Evolutionary conservation across 331 rosid species (phyloP), one percentile per base, ranked within the genome.

Genomic region (Phaseolus coccineus): DNA sequence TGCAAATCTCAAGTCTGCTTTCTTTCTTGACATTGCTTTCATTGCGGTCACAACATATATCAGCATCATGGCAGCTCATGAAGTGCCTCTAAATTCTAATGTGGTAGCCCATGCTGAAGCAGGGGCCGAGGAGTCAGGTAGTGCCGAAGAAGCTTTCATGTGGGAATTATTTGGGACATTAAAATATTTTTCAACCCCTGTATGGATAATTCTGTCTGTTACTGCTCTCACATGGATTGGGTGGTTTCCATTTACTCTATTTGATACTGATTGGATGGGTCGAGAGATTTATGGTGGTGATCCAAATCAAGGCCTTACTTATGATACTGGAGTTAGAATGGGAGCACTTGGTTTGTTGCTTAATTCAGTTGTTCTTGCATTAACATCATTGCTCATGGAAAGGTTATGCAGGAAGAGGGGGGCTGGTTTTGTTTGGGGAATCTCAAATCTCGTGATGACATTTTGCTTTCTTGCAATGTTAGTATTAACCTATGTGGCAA

Each of bases 191-290:
- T 31, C 97, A 15, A 77, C 84, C 35, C 80, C 92, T 59, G 65
- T 95, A 71, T 93, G 99, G 99, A 59, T 87, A 76, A 87, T 95
- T 75, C 83, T 95, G 28, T 77, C 90, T 71, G 98, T 95, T 81
- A 90, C 90, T 83, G 95, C 97, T 81, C 87, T 95, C 42, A 95
- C 92, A 68, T 93, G 99, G 99, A 84, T 87, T 70, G 99, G 98
- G 30, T 95, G 99, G 99, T 95, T 95, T 85, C 99, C 98, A 33
- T 92, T 94, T 84, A 76, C 79, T 81, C 97, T 92, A 25, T 94
- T 91, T 76, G 97, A 94, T 87, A 94, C 98, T 71, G 98, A 92
- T 75, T 94, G 98, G 98, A 91, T 94, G 97, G 98, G 98, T 78
- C 86, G 99, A 83, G 99, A 95, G 89, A 91, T 95, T 82, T 95